A percentile compares a stretch with the other conserved stretches of the same genome.
Evolutionary conservation across 176 grass and related monocot species (phyloP).

Genomic region (Avena sativa): DNA sequence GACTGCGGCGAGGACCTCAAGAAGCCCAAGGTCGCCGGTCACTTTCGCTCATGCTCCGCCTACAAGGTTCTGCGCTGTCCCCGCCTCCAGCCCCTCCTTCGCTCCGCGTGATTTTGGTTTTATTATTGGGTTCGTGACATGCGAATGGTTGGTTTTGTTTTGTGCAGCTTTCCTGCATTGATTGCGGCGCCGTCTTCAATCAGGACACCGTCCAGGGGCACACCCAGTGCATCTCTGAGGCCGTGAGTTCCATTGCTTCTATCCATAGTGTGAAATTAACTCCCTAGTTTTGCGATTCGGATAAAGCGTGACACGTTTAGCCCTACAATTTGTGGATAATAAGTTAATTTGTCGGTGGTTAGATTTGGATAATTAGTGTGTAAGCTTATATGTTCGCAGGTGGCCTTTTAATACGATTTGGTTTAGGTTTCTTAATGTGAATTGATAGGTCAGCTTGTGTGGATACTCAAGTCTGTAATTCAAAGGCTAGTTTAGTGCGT

Average conservation of each 20-base stretch:
- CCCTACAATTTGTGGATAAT: neutral
- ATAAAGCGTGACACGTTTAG: neutral
- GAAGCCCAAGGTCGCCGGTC: constrained; percentile 92
- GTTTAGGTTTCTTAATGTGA: constrained; percentile 9
- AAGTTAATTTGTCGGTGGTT: neutral
- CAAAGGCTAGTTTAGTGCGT: neutral
- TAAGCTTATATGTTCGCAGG: neutral
- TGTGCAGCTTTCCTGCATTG: constrained; percentile 88
- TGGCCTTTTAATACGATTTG: neutral
- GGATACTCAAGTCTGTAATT: neutral
- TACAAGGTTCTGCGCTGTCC: constrained; percentile 57
- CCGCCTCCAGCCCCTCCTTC: neutral
- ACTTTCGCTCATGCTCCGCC: constrained; percentile 93
- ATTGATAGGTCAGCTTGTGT: neutral
- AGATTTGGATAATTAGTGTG: constrained; percentile 12
- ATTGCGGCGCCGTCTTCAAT: constrained; percentile 76
- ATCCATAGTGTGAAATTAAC: neutral
- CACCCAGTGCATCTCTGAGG: constrained; percentile 92
- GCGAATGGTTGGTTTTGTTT: neutral
- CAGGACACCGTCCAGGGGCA: constrained; percentile 78
- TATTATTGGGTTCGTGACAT: neutral
- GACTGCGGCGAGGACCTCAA: constrained; percentile 90
- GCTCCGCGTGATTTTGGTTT: neutral
- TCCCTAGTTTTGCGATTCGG: neutral
- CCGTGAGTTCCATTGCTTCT: constrained; percentile 50